Conservation (phyloP, 1,139 yeast genomes). For the Citeromyces hawaiiensis region DNA sequence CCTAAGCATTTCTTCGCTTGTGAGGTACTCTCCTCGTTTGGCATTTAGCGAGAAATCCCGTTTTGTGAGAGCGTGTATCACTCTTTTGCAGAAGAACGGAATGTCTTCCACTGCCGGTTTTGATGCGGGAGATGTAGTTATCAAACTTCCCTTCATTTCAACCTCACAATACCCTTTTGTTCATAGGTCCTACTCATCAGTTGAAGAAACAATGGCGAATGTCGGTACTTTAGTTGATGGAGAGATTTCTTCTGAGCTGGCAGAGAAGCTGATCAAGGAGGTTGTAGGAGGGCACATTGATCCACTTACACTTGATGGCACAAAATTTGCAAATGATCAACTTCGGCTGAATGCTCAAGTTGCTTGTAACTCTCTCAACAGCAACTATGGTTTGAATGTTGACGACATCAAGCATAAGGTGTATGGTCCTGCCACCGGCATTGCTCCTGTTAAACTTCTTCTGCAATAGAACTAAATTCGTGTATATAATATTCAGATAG, state of each 20-base stretch:
- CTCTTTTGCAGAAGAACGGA: conserved; percentile 1
- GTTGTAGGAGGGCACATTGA: conserved; percentile 2
- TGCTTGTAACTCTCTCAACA: conserved; percentile 2
- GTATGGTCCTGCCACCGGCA: background rate
- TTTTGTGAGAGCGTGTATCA: conserved; percentile 2
- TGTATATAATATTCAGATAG: background rate
- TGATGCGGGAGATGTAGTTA: background rate
- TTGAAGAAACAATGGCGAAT: background rate
- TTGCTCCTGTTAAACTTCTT: background rate
- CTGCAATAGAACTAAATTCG: background rate
- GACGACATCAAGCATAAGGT: background rate
- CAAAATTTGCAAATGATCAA: background rate
- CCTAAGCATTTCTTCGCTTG: background rate
- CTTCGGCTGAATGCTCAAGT: conserved; percentile 2
- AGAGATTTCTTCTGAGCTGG: conserved; percentile 1
- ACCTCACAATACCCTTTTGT: conserved; percentile 1
- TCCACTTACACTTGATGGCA: background rate
- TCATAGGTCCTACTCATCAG: background rate
- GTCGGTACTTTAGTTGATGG: background rate
- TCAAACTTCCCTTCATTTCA: background rate
- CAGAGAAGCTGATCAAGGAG: conserved; percentile 1
- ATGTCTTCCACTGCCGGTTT: background rate
- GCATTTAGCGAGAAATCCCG: conserved; percentile 2
- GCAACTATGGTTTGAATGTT: conserved; percentile 3
- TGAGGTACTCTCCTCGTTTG: conserved; percentile 1